Conservation (phyloP, 1,284 basidiomycete species). For the Trichosporon sp. region DNA sequence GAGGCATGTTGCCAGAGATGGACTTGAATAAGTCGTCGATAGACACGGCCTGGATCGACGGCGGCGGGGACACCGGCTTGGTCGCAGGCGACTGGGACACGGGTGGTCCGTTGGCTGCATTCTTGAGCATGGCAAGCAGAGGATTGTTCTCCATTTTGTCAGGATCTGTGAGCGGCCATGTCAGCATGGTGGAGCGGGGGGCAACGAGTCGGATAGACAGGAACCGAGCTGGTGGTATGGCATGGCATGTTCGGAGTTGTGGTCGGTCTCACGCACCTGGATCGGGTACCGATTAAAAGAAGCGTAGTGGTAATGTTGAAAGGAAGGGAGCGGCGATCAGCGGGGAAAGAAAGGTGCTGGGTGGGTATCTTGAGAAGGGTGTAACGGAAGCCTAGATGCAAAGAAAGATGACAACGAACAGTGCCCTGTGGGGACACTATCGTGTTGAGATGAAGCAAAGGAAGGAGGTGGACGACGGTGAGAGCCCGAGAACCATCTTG, state of each 20-base stretch:
- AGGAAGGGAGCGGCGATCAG: neutral
- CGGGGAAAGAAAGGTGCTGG: neutral
- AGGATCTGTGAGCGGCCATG: neutral
- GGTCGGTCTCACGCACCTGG: neutral
- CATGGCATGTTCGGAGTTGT: too few species aligned
- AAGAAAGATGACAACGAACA: constrained; percentile 1
- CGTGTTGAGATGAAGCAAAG: neutral
- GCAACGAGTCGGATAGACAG: too few species aligned
- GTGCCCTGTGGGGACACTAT: neutral
- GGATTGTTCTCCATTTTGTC: constrained; percentile 31
- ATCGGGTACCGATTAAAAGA: neutral
- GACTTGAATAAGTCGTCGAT: constrained; percentile 38
- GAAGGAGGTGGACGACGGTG: neutral
- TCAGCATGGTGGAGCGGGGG: too few species aligned
- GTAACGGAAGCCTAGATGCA: neutral
- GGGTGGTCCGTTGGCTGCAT: constrained; percentile 14
- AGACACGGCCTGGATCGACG: constrained; percentile 28
- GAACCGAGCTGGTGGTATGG: neutral
- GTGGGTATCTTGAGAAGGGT: constrained; percentile 1
- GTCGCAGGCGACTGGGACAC: constrained; percentile 16
- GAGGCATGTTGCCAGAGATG: constrained; percentile 14
- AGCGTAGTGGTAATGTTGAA: neutral
- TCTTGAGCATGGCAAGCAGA: constrained; percentile 39
- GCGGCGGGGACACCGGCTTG: constrained; percentile 25
- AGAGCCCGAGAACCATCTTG: neutral